phyloP scores from a whole-genome alignment of 108 stramenopile genomes.

The Nitzschia sp. region DNA sequence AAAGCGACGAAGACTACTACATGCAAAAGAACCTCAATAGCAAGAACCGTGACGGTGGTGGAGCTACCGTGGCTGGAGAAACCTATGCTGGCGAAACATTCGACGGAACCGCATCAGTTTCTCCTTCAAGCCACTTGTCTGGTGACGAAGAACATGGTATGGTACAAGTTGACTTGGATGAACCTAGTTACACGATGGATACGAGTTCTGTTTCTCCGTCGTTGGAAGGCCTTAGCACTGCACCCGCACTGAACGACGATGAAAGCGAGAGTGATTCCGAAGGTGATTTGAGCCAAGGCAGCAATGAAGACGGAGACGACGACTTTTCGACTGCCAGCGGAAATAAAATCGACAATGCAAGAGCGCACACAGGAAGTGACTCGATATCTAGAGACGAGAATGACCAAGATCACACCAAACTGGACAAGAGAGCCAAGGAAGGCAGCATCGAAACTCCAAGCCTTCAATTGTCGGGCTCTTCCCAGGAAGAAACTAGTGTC shows the following conservation, averaged over 20 bases:
- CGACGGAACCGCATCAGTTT: neutral
- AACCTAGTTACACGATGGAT: neutral
- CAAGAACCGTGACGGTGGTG: conserved; percentile 4
- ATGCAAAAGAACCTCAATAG: conserved; percentile 1
- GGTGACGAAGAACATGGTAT: conserved; percentile 4
- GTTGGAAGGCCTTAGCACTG: neutral
- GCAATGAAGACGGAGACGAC: neutral
- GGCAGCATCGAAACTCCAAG: neutral
- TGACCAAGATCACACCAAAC: neutral
- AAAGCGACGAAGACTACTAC: conserved; percentile 8
- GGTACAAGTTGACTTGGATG: neutral
- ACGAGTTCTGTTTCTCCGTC: neutral
- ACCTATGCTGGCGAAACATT: conserved; percentile 25
- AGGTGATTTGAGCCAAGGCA: neutral
- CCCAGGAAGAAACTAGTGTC: neutral
- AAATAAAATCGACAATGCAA: too few species aligned
- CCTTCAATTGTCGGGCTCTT: neutral
- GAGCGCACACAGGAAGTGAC: too few species aligned
- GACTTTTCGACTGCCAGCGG: too few species aligned
- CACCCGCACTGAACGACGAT: neutral
- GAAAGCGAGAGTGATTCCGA: neutral
- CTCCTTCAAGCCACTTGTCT: neutral
- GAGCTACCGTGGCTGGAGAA: conserved; percentile 27
- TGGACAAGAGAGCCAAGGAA: neutral
- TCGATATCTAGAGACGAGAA: neutral